Base-by-base conservation (phyloP, 495 filamentous ascomycete species). In the Thermochaetoides thermophila region DNA sequence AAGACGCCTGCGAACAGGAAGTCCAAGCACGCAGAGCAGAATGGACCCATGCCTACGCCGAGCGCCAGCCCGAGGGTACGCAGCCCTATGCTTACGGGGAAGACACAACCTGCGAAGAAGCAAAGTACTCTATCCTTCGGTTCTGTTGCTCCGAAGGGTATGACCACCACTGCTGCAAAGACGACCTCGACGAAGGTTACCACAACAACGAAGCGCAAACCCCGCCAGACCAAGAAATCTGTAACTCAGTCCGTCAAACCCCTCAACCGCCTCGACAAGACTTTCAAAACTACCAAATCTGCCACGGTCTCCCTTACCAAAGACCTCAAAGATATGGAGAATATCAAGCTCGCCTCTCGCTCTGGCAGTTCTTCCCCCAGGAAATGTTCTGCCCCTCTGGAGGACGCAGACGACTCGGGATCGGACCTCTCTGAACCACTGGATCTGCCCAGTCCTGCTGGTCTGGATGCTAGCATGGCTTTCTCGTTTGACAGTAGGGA, bases 1-100 rank as follows among this genome's bases (percentile, higher is more conserved):
- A 39, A 43, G 31, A 29, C 48, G 1, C 22, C 45, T 17, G 23
- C 27, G 8, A 39, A 39, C 15, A 29, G 38, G 5, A 50, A 48
- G 5, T 23, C 37, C 7, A 45, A 44, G 29, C 42, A 40, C n/a
- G 14, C 32, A 30, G 44, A 39, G 23, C 41, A 37, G 16, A 39
- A 31, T 12, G 72, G 71, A n/a, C n/a, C n/a, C 23, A 73, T 81
- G 29, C 66, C 72, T n/a, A 82, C 76, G 9, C 78, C 79, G 29
- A 65, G 63, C 38, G 62, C 68, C 1, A 76, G 63, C 40, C 73
- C 68, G 37, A 57, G 51, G 59, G 64, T 55, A 14, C 61, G 69
- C 31, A 64, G 55, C 48, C 49, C 57, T 44, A 43, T 68, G 44
- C 59, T 63, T 46, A 31, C 28, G 7, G 27, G 35, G 14, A 55